phyloP scores from a whole-genome alignment of 306 rosid species.

The Rosa rugosa region DNA sequence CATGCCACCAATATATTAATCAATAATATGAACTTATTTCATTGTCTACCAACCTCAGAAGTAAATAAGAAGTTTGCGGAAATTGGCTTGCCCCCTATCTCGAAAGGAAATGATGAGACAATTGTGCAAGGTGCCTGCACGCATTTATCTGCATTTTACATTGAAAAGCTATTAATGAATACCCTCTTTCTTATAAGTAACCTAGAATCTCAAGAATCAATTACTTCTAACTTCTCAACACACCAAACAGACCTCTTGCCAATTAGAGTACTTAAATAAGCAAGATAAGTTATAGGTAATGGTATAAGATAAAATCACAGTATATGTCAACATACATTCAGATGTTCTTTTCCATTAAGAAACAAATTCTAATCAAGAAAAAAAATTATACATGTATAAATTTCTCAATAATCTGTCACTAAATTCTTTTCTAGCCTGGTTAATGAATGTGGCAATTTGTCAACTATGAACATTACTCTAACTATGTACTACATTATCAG shows the following conservation, averaged over 20 bases:
- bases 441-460: no score
- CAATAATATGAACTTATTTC: background rate
- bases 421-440: no score
- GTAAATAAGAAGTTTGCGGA: conserved; percentile 38
- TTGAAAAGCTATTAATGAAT: background rate
- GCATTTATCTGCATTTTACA: conserved; percentile 38
- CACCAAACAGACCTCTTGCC: background rate
- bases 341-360: background rate
- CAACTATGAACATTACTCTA: no score
- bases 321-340: background rate
- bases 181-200: background rate
- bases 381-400: no score
- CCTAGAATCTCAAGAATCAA: background rate
- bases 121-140: conserved; percentile 38
- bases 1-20: background rate
- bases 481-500: no score
- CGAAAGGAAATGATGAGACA: conserved; percentile 32
- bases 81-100: conserved; percentile 36
- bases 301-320: background rate
- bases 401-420: no score
- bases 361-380: no score
- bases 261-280: background rate
- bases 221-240: background rate
- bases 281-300: background rate
- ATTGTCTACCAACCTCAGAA: conserved; percentile 34